Base-by-base conservation (phyloP, 352 stramenopile species). In the Peronospora belbahrii region DNA sequence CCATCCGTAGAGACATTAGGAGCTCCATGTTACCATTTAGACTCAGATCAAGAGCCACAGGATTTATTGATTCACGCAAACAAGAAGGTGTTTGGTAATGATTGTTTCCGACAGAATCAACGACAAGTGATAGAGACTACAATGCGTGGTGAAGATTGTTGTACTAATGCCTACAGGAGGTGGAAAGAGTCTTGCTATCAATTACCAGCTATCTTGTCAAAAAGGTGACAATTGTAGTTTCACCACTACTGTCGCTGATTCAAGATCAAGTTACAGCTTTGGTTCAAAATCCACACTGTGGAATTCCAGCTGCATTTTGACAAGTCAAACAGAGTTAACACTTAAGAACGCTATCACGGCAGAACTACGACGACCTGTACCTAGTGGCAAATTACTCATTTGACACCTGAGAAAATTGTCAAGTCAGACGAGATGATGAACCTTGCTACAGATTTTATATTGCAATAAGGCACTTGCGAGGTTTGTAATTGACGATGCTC, bases 401-500 rank as follows among this genome's bases (percentile, higher is more conserved):
- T 97, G 6, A 98, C 95, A n/a, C 93, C 95, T 0, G 95, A 98
- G 65, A 97, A 97, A 68, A 76, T 98, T 18, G 59, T 64, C 34
- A 86, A 83, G 52, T 87, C 73, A 13, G 48, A 40, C 3, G 73
- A 89, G 45, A 86, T 89, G 75, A 74, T 83, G 51, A 62, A 81
- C n/a, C 1, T 35, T 86, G 38, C 42, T 89, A 15, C 52, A 86
- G 33, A 28, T 20, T 3, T 37, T 70, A 30, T 39, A 67, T 38
- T n/a, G 38, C 14, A 59, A 86, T 56, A 59, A 64, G 48, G 86
- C 86, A 52, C 78, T 98, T 4, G 86, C 83, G 28, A 68, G 94
- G 20, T 97, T 98, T 51, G 94, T 98, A 23, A 90, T 98, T 57
- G 95, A 97, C 53, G 84, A 97, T 59, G 85, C 81, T 6, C 85